phyloP scores from a whole-genome alignment of 2,329 filamentous ascomycete species.

The Claviceps sp. region DNA sequence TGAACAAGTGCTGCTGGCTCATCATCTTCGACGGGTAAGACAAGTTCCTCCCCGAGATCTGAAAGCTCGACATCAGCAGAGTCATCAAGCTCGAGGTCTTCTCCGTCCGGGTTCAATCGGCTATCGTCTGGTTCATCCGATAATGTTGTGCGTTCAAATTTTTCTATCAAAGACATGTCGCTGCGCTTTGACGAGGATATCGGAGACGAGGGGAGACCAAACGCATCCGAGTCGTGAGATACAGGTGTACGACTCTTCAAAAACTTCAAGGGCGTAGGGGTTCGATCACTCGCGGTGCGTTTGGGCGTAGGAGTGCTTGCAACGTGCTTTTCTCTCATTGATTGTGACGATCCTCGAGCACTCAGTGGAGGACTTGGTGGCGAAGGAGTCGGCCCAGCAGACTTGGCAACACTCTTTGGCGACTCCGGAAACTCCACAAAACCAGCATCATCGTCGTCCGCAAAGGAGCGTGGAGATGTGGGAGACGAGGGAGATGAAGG shows the following conservation, averaged over 20 bases:
- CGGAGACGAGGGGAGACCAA: slow-evolving; percentile 6
- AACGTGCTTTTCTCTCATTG: neutral
- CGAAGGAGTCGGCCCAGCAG: slow-evolving; percentile 1
- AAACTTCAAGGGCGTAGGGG: neutral
- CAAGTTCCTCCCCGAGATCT: neutral
- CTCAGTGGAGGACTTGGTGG: slow-evolving; percentile 3
- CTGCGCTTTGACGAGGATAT: neutral
- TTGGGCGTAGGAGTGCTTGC: neutral
- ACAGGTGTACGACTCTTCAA: neutral
- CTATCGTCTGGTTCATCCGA: neutral
- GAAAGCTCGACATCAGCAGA: neutral
- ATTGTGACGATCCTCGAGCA: neutral
- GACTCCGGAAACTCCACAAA: slow-evolving; percentile 2
- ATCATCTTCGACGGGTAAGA: neutral
- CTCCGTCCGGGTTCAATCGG: neutral
- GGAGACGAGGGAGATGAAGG: neutral
- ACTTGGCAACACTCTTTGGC: neutral
- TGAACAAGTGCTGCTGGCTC: neutral
- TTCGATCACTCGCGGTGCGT: neutral
- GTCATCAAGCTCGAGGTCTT: neutral
- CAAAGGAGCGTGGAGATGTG: neutral
- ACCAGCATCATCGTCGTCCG: slow-evolving; percentile 1
- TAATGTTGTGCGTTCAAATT: neutral
- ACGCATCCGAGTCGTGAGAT: slow-evolving; percentile 1
- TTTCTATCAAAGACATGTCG: neutral